Percentiles rank a stretch among this genome's conserved stretches.
These are phyloP conservation scores for Zygosaccharomyces sapae DNA, from an alignment of 1,139 yeast species.

Conservation along the genomic window DNA sequence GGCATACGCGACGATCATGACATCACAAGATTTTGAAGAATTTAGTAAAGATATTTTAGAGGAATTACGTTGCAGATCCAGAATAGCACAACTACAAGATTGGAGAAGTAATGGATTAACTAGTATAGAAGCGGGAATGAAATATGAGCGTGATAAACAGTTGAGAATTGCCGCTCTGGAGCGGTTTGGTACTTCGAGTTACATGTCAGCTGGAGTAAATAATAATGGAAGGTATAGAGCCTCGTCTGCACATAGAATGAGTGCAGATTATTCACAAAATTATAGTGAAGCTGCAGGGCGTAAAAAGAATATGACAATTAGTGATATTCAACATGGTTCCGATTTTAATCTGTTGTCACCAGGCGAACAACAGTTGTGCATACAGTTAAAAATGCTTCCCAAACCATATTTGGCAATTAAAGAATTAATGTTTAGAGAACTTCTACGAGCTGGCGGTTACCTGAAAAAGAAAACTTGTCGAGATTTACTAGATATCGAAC, in stretches of 20 bases:
- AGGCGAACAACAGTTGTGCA: slow-evolving; percentile 83
- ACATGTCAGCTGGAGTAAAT: slow-evolving; percentile 18
- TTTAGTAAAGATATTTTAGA: slow-evolving; percentile 69
- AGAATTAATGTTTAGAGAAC: slow-evolving; percentile 82
- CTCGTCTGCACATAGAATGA: slow-evolving; percentile 27
- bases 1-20: slow-evolving; percentile 76
- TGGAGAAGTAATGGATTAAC: slow-evolving; percentile 91
- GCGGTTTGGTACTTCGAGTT: slow-evolving; percentile 45
- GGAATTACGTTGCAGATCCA: slow-evolving; percentile 72
- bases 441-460: slow-evolving; percentile 77
- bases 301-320: slow-evolving; percentile 39
- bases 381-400: slow-evolving; percentile 78
- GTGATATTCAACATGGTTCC: slow-evolving; percentile 75
- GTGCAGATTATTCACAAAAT: slow-evolving; percentile 29
- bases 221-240: slow-evolving; percentile 29
- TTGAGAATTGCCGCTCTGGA: slow-evolving; percentile 57
- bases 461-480: slow-evolving; percentile 80
- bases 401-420: slow-evolving; percentile 92
- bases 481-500: slow-evolving; percentile 78
- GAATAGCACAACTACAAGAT: slow-evolving; percentile 85
- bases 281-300: slow-evolving; percentile 35
- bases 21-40: slow-evolving; percentile 71
- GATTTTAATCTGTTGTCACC: slow-evolving; percentile 78
- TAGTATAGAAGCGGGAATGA: slow-evolving; percentile 74
- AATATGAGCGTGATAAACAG: slow-evolving; percentile 83